Conservation (phyloP, 129 eudicot species). For the Centella asiatica region DNA sequence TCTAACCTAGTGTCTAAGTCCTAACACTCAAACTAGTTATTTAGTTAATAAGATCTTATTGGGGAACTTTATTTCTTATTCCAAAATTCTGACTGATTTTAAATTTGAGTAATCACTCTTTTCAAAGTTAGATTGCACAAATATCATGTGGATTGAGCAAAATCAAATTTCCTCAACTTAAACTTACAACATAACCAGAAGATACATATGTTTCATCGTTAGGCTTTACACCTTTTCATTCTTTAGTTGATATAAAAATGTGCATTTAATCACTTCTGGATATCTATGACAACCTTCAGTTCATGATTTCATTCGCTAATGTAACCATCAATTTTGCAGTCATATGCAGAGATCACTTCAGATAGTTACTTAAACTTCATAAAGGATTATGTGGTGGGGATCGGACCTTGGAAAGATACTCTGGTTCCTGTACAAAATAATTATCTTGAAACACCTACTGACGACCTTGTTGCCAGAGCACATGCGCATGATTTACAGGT, state of each 20-base stretch:
- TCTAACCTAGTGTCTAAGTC: too few relatives aligned
- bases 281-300: background rate
- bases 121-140: too few relatives aligned
- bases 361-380: slow-evolving; percentile 69
- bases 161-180: background rate
- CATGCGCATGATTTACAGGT: slow-evolving; percentile 87
- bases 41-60: too few relatives aligned
- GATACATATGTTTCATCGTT: background rate
- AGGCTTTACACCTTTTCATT: background rate
- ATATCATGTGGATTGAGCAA: too few relatives aligned
- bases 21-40: too few relatives aligned
- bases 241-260: too few relatives aligned
- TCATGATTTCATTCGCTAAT: background rate
- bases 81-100: too few relatives aligned
- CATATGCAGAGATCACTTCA: slow-evolving; percentile 82
- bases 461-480: slow-evolving; percentile 88
- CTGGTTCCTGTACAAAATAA: slow-evolving; percentile 49
- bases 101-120: too few relatives aligned
- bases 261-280: background rate
- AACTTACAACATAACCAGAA: background rate
- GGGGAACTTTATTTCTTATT: too few relatives aligned
- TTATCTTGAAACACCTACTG: slow-evolving; percentile 52
- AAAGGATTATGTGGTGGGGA: slow-evolving; percentile 79
- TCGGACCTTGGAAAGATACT: slow-evolving; percentile 92
- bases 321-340: slow-evolving; percentile 26